These are phyloP conservation scores for Colletotrichum lini DNA, from an alignment of 2,329 filamentous ascomycete genomes.

Conservation along the genomic window DNA sequence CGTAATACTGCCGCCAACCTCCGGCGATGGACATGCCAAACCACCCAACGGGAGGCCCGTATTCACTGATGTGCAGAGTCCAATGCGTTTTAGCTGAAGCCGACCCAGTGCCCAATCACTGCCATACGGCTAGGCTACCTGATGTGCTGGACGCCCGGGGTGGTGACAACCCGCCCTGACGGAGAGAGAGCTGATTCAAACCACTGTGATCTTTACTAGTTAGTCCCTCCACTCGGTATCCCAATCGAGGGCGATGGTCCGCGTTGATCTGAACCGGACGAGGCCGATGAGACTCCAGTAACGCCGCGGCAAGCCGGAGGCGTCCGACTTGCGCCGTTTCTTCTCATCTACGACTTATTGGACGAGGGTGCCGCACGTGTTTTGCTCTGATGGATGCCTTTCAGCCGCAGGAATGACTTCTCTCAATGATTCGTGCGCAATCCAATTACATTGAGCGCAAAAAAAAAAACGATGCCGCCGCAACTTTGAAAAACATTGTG, in stretches of 20 bases:
- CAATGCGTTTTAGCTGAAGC: constrained; percentile 27
- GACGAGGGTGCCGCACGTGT: constrained; percentile 3
- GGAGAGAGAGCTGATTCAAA: constrained; percentile 8
- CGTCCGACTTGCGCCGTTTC: background rate
- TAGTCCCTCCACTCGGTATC: constrained; percentile 7
- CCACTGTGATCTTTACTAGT: too few relatives aligned
- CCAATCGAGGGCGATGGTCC: constrained; percentile 18
- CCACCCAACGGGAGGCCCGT: constrained; percentile 1
- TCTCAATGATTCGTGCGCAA: background rate
- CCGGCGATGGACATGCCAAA: background rate
- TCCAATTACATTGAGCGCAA: background rate
- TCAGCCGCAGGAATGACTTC: background rate
- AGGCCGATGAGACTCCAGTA: background rate
- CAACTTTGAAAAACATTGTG: background rate
- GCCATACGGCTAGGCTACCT: background rate
- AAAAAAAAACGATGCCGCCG: background rate
- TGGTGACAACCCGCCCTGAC: background rate
- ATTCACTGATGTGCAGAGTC: constrained; percentile 1
- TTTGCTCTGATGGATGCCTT: background rate
- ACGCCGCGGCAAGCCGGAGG: constrained; percentile 10
- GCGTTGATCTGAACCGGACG: constrained; percentile 1
- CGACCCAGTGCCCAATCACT: constrained; percentile 2
- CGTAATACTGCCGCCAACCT: constrained; percentile 3
- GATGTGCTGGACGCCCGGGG: background rate
- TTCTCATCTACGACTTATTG: background rate